Conservation (phyloP, 257 asterid genomes). For the Fraxinus pennsylvanica region DNA sequence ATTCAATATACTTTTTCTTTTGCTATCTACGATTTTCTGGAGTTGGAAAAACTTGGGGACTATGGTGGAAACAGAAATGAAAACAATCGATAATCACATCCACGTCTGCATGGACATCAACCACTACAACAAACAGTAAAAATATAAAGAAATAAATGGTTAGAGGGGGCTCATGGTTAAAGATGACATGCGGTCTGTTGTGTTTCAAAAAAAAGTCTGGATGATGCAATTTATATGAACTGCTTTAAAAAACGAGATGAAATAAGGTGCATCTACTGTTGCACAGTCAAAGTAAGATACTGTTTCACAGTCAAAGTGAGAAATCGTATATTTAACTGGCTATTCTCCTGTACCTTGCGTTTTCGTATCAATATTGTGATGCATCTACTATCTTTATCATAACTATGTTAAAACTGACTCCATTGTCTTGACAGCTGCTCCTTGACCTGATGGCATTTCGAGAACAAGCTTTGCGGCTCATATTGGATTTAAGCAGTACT, state of each 20-base stretch:
- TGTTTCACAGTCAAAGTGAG: not conserved
- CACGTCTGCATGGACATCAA: not conserved
- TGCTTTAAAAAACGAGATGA: not conserved
- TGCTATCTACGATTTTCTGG: conserved; percentile 6
- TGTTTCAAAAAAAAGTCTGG: not conserved
- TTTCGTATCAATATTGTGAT: not conserved
- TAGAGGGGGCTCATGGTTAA: not conserved
- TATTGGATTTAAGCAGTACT: conserved; percentile 96
- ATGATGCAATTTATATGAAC: not conserved
- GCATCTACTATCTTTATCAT: not conserved
- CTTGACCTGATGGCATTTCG: conserved; percentile 97
- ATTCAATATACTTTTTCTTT: conserved; percentile 1
- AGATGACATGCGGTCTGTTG: not conserved
- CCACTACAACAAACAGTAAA: conserved; percentile 9
- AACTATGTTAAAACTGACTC: conserved; percentile 20
- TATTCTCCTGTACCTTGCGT: conserved; percentile 3
- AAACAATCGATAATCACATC: conserved; percentile 13
- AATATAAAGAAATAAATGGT: not conserved
- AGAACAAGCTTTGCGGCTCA: conserved; percentile 96
- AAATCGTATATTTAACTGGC: conserved; percentile 18
- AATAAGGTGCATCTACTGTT: not conserved
- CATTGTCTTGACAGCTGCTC: conserved; percentile 73
- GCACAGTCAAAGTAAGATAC: not conserved
- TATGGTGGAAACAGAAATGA: not conserved
- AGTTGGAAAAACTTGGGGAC: conserved; percentile 6